Percentiles rank a stretch among this genome's conserved stretches.
Conservation (phyloP, 495 filamentous ascomycete genomes). For the Tuber borchii region DNA sequence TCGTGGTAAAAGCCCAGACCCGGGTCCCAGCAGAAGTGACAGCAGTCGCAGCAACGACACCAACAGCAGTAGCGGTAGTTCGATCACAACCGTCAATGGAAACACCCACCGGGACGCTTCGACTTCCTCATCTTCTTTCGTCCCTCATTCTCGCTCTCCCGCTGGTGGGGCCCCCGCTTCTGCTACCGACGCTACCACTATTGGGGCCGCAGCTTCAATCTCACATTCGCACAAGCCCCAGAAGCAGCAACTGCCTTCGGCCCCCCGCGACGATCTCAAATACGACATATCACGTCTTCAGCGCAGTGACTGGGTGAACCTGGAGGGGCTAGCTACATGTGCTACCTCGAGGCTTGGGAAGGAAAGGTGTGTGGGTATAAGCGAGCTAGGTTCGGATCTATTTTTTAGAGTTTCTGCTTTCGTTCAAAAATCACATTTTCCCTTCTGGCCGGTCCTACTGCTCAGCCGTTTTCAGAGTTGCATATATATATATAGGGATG, state of each 20-base stretch:
- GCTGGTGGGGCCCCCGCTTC: background rate
- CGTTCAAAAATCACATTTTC: constrained; percentile 10
- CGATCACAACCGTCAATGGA: constrained; percentile 26
- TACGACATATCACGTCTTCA: constrained; percentile 35
- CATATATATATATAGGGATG: constrained; percentile 3
- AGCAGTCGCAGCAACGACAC: constrained; percentile 6
- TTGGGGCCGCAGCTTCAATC: constrained; percentile 20
- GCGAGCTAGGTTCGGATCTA: constrained; percentile 37
- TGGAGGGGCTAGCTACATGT: constrained; percentile 32
- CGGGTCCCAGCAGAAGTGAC: constrained; percentile 20
- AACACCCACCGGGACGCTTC: constrained; percentile 17
- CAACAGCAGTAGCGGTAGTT: constrained; percentile 8
- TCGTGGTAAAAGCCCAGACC: constrained; percentile 28
- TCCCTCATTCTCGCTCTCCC: background rate
- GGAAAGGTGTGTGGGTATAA: constrained; percentile 36
- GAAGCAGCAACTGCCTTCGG: constrained; percentile 6
- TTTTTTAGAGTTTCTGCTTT: constrained; percentile 22
- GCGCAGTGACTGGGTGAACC: constrained; percentile 35
- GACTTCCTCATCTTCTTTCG: background rate
- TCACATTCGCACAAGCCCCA: constrained; percentile 12
- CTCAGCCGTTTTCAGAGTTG: background rate
- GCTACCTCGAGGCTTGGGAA: constrained; percentile 31
- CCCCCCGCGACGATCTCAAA: constrained; percentile 22
- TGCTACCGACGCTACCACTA: background rate
- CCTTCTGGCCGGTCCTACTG: constrained; percentile 6